Evolutionary conservation across 2,329 filamentous ascomycete genomes (phyloP).

Genomic region (Colletotrichum tropicale): DNA sequence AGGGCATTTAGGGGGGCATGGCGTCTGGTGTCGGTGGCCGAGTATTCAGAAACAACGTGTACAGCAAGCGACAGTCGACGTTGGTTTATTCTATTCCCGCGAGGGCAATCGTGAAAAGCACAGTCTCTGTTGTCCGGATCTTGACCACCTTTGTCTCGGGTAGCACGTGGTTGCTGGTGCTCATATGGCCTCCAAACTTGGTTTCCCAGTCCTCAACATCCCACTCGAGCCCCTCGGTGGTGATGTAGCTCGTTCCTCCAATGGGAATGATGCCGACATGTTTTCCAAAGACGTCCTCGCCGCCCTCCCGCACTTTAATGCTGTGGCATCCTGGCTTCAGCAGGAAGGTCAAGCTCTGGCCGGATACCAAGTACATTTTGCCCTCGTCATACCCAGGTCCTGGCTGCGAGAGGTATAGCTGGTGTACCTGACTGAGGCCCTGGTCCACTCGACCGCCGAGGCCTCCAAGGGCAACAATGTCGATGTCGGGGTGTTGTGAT

Average conservation of each 20-base stretch:
- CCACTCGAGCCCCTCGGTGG: conserved; percentile 85
- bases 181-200: conserved; percentile 73
- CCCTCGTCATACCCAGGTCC: conserved; percentile 55
- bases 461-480: conserved; percentile 84
- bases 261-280: conserved; percentile 88
- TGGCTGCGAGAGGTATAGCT: conserved; percentile 71
- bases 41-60: neutral
- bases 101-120: conserved; percentile 78
- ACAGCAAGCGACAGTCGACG: conserved; percentile 9
- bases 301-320: conserved; percentile 66
- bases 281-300: conserved; percentile 67
- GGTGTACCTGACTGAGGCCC: conserved; percentile 85
- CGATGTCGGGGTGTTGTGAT: conserved; percentile 38
- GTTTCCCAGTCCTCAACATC: conserved; percentile 85
- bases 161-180: conserved; percentile 80
- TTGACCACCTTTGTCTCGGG: conserved; percentile 63
- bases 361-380: conserved; percentile 79
- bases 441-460: conserved; percentile 93
- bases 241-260: conserved; percentile 78
- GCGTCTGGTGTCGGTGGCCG: conserved; percentile 7
- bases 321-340: conserved; percentile 71
- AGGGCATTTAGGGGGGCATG: conserved; percentile 1
- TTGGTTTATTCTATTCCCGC: conserved; percentile 22
- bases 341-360: conserved; percentile 81
- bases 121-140: conserved; percentile 65